phyloP scores from a whole-genome alignment of 2,329 filamentous ascomycete genomes.

The Sarocladium strictum region DNA sequence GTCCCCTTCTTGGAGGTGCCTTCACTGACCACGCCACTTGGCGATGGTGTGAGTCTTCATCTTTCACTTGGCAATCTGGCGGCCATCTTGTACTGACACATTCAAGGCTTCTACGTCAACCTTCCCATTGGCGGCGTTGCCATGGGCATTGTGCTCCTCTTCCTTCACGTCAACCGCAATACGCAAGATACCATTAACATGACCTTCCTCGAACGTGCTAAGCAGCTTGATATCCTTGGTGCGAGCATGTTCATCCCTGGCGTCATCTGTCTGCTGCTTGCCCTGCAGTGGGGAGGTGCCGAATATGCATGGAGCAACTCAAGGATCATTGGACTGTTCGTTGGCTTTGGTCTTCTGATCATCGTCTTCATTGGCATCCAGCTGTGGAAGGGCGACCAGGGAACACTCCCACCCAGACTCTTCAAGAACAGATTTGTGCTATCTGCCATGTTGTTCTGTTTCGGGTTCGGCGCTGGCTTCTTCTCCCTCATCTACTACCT shows the following conservation, averaged over 20 bases:
- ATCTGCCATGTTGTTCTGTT: slow-evolving; percentile 35
- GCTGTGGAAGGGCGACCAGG: slow-evolving; percentile 33
- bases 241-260: slow-evolving; percentile 44
- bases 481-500: slow-evolving; percentile 49
- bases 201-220: slow-evolving; percentile 30
- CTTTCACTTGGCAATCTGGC: not conserved
- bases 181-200: slow-evolving; percentile 23
- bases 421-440: slow-evolving; percentile 37
- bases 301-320: slow-evolving; percentile 43
- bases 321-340: slow-evolving; percentile 44
- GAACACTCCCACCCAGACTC: slow-evolving; percentile 41
- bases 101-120: slow-evolving; percentile 27
- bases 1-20: slow-evolving; percentile 43
- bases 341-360: slow-evolving; percentile 39
- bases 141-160: slow-evolving; percentile 41
- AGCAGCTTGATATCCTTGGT: slow-evolving; percentile 44
- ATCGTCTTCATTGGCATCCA: slow-evolving; percentile 42
- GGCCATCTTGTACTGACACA: not conserved
- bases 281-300: slow-evolving; percentile 51
- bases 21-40: slow-evolving; percentile 44
- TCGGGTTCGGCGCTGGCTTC: slow-evolving; percentile 45
- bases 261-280: slow-evolving; percentile 47
- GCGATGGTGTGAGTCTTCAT: slow-evolving; percentile 38
- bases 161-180: slow-evolving; percentile 35
- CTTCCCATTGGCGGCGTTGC: slow-evolving; percentile 42